Evolutionary conservation across 257 asterid species (phyloP).

Genomic region (Cynanchum wilfordii): DNA sequence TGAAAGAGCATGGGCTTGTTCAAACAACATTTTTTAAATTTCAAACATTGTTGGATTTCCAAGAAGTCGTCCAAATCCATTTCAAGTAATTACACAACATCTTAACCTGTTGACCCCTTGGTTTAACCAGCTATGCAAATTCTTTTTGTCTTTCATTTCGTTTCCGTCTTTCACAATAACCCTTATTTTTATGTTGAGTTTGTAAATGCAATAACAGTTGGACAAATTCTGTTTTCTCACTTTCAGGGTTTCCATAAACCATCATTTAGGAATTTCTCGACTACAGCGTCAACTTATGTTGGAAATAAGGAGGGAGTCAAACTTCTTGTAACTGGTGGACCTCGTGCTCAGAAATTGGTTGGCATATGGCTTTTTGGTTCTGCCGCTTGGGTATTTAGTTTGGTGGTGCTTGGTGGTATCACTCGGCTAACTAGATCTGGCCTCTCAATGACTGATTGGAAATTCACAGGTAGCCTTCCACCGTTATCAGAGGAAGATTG

Average conservation of each 20-base stretch:
- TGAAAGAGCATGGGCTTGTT: not conserved
- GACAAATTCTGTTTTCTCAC: not conserved
- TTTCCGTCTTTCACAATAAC: not conserved
- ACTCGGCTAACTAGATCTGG: conserved; percentile 93
- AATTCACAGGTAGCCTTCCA: conserved; percentile 87
- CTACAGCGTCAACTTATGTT: conserved; percentile 42
- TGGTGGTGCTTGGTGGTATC: conserved; percentile 95
- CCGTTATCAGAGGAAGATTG: conserved; percentile 84
- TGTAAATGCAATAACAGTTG: not conserved
- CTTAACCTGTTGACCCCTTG: not conserved
- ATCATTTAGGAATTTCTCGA: conserved; percentile 46
- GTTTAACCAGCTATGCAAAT: not conserved
- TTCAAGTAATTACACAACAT: not conserved
- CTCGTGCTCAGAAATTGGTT: conserved; percentile 74
- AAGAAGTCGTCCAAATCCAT: not conserved
- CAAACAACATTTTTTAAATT: not conserved
- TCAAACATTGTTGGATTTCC: not conserved
- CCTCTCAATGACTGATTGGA: conserved; percentile 98
- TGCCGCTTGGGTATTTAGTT: conserved; percentile 94
- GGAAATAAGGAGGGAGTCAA: conserved; percentile 44
- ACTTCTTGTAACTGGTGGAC: conserved; percentile 79
- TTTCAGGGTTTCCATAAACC: conserved; percentile 43
- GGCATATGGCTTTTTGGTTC: conserved; percentile 91
- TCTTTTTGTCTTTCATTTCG: not conserved
- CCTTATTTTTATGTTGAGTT: not conserved